phyloP scores from a whole-genome alignment of 2,329 filamentous ascomycete genomes.

The Epicoccum sorghinum region DNA sequence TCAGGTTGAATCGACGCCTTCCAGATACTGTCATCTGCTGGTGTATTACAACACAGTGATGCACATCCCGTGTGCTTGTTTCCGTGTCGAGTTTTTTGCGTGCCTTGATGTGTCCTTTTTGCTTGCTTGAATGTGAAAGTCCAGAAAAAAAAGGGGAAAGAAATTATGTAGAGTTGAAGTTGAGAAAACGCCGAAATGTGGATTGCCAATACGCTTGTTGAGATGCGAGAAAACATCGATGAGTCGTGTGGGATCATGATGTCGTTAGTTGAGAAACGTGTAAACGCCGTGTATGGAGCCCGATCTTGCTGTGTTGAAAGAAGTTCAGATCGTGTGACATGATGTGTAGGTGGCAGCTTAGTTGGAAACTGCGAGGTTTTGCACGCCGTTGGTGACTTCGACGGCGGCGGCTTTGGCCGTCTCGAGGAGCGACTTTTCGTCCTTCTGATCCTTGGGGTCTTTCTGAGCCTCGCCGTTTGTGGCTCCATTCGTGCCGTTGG shows the following conservation, averaged over 20 bases:
- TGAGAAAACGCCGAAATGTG: too few species aligned
- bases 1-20: conserved; percentile 51
- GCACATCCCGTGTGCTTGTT: conserved; percentile 15
- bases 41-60: conserved; percentile 2
- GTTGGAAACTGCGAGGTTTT: conserved; percentile 32
- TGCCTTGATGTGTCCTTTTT: neutral
- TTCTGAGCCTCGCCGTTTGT: conserved; percentile 15
- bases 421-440: conserved; percentile 29
- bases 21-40: conserved; percentile 31
- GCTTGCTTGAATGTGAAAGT: neutral
- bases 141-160: too few species aligned
- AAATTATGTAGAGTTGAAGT: too few species aligned
- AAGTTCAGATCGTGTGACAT: conserved; percentile 27
- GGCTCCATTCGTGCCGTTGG: conserved; percentile 23
- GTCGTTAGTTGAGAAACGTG: conserved; percentile 10
- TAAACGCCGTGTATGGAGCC: conserved; percentile 21
- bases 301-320: conserved; percentile 44
- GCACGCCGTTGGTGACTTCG: conserved; percentile 40
- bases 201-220: conserved; percentile 22
- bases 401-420: conserved; percentile 36
- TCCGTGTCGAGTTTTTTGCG: neutral
- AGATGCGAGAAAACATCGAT: conserved; percentile 21
- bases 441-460: conserved; percentile 20
- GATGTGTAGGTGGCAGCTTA: conserved; percentile 20
- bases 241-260: conserved; percentile 5